These are phyloP conservation scores for Claviceps pazoutovae DNA, from an alignment of 2,329 filamentous ascomycete species.

Conservation along the genomic window DNA sequence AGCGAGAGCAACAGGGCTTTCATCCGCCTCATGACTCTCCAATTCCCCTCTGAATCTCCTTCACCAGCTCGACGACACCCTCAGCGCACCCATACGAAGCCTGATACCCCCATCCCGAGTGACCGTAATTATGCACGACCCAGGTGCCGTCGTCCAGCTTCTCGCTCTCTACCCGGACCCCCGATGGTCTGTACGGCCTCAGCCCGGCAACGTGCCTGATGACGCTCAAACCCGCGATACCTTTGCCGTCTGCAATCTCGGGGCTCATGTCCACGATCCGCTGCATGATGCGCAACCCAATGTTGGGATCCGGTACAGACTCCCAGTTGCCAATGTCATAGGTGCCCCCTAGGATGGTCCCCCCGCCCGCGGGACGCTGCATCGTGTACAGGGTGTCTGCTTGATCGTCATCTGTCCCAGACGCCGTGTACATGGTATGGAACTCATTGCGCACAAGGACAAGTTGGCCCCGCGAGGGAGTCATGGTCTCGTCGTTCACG, in stretches of 20 bases:
- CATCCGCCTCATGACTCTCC: conserved; percentile 13
- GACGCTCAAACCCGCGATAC: conserved; percentile 59
- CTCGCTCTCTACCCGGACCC: conserved; percentile 57
- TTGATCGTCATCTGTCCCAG: conserved; percentile 57
- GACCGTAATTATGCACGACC: conserved; percentile 73
- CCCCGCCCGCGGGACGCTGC: conserved; percentile 65
- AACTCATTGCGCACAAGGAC: conserved; percentile 72
- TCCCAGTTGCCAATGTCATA: conserved; percentile 74
- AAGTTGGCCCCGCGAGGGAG: conserved; percentile 69
- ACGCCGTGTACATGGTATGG: conserved; percentile 53
- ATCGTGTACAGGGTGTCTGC: conserved; percentile 71
- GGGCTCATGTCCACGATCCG: conserved; percentile 54
- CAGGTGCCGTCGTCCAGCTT: conserved; percentile 36
- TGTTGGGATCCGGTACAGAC: conserved; percentile 59
- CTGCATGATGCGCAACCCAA: conserved; percentile 75
- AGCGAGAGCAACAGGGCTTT: conserved; percentile 16
- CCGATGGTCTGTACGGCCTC: conserved; percentile 58
- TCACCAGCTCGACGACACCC: conserved; percentile 51
- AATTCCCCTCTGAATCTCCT: conserved; percentile 34
- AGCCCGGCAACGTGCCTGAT: conserved; percentile 73
- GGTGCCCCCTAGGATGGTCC: conserved; percentile 75
- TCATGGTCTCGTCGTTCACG: conserved; percentile 59
- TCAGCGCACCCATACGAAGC: conserved; percentile 58
- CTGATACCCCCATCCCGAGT: conserved; percentile 65
- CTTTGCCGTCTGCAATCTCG: conserved; percentile 47